Evolutionary conservation across 441 rosid species (phyloP).

Genomic region (California macrophylla): DNA sequence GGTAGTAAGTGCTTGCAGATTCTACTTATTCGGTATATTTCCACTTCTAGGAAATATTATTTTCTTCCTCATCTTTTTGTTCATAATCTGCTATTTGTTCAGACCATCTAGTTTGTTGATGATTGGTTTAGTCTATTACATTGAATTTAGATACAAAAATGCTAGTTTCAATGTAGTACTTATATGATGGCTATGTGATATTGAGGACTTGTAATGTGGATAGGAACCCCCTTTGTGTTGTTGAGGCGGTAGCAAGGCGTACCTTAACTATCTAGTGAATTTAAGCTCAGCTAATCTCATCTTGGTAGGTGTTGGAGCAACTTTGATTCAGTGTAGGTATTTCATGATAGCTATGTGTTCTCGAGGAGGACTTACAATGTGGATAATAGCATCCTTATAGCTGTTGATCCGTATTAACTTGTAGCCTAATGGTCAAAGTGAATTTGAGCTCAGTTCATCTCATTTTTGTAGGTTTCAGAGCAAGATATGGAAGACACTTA

Average conservation of each 20-base stretch:
- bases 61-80: not conserved
- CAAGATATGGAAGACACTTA: constrained; percentile 60
- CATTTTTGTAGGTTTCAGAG: constrained; percentile 37
- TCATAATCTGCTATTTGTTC: not conserved
- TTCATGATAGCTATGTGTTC: not conserved
- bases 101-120: not conserved
- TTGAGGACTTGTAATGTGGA: not conserved
- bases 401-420: not conserved
- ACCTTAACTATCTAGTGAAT: not conserved
- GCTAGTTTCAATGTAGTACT: not conserved
- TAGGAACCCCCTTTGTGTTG: not conserved
- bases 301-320: not conserved
- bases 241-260: not conserved
- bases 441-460: constrained; percentile 11
- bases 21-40: not conserved
- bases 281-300: not conserved
- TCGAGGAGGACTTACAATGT: not conserved
- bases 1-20: not conserved
- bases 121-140: not conserved
- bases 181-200: not conserved
- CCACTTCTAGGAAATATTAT: not conserved
- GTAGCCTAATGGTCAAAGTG: not conserved
- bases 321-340: not conserved
- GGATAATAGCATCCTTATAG: not conserved
- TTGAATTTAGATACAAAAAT: not conserved